Evolutionary conservation across 257 asterid genomes (phyloP).

Genomic region (Avicennia marina): DNA sequence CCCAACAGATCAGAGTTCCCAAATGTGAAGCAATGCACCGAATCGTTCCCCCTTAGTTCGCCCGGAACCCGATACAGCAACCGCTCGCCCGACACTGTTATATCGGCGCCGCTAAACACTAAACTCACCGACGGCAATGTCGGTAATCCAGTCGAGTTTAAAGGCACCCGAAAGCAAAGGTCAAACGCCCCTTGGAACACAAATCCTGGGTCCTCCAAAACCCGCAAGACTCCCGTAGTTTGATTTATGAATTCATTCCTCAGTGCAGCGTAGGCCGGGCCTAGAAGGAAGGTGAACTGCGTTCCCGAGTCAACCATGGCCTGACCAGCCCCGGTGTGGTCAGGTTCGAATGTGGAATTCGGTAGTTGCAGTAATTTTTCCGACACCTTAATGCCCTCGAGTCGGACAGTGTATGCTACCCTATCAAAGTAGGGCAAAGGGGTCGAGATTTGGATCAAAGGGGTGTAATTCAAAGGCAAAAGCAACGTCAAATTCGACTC

Average conservation of each 20-base stretch:
- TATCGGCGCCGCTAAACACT: slow-evolving; percentile 66
- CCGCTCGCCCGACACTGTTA: slow-evolving; percentile 41
- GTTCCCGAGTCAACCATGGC: slow-evolving; percentile 98
- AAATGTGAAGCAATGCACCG: slow-evolving; percentile 59
- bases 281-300: slow-evolving; percentile 89
- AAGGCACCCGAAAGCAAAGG: slow-evolving; percentile 49
- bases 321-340: slow-evolving; percentile 96
- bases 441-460: slow-evolving; percentile 59
- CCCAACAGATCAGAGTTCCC: slow-evolving; percentile 56
- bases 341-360: slow-evolving; percentile 68
- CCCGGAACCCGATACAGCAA: slow-evolving; percentile 63
- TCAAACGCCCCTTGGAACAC: slow-evolving; percentile 91
- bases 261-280: slow-evolving; percentile 58
- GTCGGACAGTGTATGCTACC: slow-evolving; percentile 78
- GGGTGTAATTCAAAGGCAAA: slow-evolving; percentile 66
- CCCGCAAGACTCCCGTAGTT: slow-evolving; percentile 35
- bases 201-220: slow-evolving; percentile 63
- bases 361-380: slow-evolving; percentile 48
- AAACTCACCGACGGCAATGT: slow-evolving; percentile 61
- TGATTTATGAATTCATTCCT: slow-evolving; percentile 54
- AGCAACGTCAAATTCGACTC: slow-evolving; percentile 60
- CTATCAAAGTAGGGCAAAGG: slow-evolving; percentile 83
- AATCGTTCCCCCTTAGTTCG: slow-evolving; percentile 44
- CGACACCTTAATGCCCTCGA: slow-evolving; percentile 74
- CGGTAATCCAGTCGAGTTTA: slow-evolving; percentile 32